Base-by-base conservation (phyloP, 1,139 yeast genomes). In the Saccharomyces hybrid region DNA sequence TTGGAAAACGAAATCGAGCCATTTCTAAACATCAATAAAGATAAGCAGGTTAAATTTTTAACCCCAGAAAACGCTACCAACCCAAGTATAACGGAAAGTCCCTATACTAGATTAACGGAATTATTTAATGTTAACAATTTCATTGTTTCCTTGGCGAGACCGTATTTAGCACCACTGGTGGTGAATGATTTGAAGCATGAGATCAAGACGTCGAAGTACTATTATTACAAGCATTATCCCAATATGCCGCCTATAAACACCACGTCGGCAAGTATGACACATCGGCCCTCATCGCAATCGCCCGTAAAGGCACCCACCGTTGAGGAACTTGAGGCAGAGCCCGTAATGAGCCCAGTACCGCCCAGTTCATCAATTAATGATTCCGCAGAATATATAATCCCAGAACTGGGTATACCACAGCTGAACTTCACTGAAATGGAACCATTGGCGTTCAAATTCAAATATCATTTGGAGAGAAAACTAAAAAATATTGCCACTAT, bases 111-210 rank as follows among this genome's bases (percentile, higher is more conserved):
- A 56, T 78, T 93, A 51, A 87, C 97, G 0, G 98, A 93, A 68
- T 77, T 91, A 56, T 93, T 91, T 73, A 93, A 93, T 65, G 98
- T 93, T 25, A 93, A 93, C 70, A 95, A 90, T 70, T 91, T 89
- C 65, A 78, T 93, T 27, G 89, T 90, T 0, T 87, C 97, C 32
- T 76, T 91, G 61, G 96, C 98, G 11, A 79, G 97, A 57, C 97
- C 98, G 0, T 91, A 93, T 65, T 75, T 91, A 61, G 97, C 97
- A 0, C 97, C 98, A 0, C 75, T 91, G 52, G 79, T 93, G 50
- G 83, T 87, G 42, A 86, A 88, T 59, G 97, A 90, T 65, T 78
- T 89, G 65, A 85, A 85, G 63, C 95, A 88, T 66, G 74, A 71
- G 55, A 72, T 73, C 62, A 74, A 71, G 58, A 66, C 68, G 41